A percentile compares a stretch with the other conserved stretches of the same genome.
These are phyloP conservation scores for Wickerhamomyces ciferrii DNA, from an alignment of 805 yeast species.

Conservation along the genomic window DNA sequence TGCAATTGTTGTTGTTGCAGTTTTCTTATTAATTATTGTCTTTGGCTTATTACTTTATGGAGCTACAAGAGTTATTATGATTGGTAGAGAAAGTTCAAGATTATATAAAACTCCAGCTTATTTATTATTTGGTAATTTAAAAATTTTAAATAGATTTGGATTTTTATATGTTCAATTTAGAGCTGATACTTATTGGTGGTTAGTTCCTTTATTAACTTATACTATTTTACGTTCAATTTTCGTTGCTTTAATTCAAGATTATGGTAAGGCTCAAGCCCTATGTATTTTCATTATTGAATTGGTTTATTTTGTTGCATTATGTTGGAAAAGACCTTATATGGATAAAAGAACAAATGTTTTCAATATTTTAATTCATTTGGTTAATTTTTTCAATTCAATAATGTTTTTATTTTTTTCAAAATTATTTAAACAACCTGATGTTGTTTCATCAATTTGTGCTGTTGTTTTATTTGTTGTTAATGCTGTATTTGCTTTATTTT, in stretches of 20 bases:
- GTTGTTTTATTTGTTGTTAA: constrained; percentile 84
- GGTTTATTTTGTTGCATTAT: constrained; percentile 55
- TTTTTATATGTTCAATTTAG: constrained; percentile 88
- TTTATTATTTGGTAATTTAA: constrained; percentile 78
- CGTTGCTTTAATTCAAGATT: constrained; percentile 77
- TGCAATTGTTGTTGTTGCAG: constrained; percentile 78
- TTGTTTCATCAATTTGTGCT: constrained; percentile 90
- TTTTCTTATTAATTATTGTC: constrained; percentile 55
- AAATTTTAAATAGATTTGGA: constrained; percentile 80
- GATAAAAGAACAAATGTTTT: constrained; percentile 92
- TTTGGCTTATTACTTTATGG: constrained; percentile 65
- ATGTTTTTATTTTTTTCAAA: constrained; percentile 88
- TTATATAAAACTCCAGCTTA: constrained; percentile 91
- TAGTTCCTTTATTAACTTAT: constrained; percentile 59
- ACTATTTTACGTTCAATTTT: constrained; percentile 71
- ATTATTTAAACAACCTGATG: constrained; percentile 75
- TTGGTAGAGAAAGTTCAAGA: constrained; percentile 66
- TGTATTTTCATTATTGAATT: constrained; percentile 74
- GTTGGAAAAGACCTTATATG: constrained; percentile 83
- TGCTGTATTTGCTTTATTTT: constrained; percentile 80
- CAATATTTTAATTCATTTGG: constrained; percentile 79
- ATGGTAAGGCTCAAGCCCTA: constrained; percentile 80
- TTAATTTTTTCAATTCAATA: constrained; percentile 76
- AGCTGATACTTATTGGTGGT: constrained; percentile 84
- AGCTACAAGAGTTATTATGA: constrained; percentile 61